Evolutionary conservation across 352 stramenopile genomes (phyloP), one percentile per base, ranked within the genome.

Genomic region (Hyphochytrium catenoides): DNA sequence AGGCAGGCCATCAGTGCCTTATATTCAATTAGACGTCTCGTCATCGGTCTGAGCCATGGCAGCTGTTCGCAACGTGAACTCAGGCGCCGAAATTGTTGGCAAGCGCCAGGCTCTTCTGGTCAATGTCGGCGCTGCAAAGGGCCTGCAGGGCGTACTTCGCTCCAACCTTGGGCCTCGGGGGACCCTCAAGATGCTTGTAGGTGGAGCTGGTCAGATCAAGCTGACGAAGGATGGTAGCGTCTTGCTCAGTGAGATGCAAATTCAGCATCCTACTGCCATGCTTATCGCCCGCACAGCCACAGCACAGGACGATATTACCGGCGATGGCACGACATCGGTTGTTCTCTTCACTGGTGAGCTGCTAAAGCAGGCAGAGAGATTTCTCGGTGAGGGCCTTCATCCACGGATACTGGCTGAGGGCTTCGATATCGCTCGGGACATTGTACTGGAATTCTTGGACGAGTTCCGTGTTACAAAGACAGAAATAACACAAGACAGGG

Each of bases 161-260:
- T 87, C 62, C 44, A 92, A 89, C 53, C 47, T 90, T 6, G 74
- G 69, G 31, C 92, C 92, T 8, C 73, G 83, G 1, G 92, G 92
- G n/a, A 99, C 92, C 12, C 64, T 99, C 30, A 99, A 99, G 72
- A 96, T 99, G 83, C 70, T 99, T 8, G 92, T 99, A 11, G 90
- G 89, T 17, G 91, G 92, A 31, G 89, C 92, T 12, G 92, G 91
- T 18, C 89, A 98, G 59, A 95, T 99, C 50, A 99, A 98, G 62
- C 70, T 99, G 32, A 99, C 92, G 14, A 99, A 99, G 59, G 92
- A 99, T 57, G 92, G 92, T 53, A 91, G 96, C 49, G 90, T 97
- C 14, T 54, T 99, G 31, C 69, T 99, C 24, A 87, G 97, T 50
- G 90, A 99, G 71, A 99, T 99, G 92, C 92, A 99, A 66, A 95